phyloP scores from a whole-genome alignment of 768 basidiomycete genomes.

The Cubamyces sp. region DNA sequence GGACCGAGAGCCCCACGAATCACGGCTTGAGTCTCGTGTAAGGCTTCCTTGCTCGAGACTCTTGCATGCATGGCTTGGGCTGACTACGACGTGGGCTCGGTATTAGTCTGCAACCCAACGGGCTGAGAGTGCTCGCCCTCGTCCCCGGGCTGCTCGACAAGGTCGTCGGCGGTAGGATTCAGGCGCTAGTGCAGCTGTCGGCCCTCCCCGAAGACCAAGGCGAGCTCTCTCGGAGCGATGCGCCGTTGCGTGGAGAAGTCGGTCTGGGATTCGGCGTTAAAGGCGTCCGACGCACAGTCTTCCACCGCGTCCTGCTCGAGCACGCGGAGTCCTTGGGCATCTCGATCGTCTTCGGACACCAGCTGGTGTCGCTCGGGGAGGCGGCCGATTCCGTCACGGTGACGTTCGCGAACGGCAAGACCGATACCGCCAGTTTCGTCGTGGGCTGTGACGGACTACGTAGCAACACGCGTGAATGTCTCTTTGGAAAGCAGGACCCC shows the following conservation, averaged over 20 bases:
- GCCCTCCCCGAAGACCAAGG: slow-evolving; percentile 32
- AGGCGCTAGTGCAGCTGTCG: slow-evolving; percentile 8
- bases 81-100: too few species aligned
- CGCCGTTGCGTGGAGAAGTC: slow-evolving; percentile 27
- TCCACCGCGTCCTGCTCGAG: slow-evolving; percentile 38
- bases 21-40: slow-evolving; percentile 42
- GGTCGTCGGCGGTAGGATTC: slow-evolving; percentile 13
- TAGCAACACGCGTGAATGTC: slow-evolving; percentile 40
- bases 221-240: slow-evolving; percentile 33
- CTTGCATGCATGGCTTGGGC: too few species aligned
- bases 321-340: slow-evolving; percentile 39
- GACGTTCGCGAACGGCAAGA: slow-evolving; percentile 40
- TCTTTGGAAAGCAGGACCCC: slow-evolving; percentile 43
- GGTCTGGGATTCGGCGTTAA: slow-evolving; percentile 34
- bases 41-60: slow-evolving; percentile 8
- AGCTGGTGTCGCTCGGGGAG: slow-evolving; percentile 41
- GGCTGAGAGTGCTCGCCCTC: slow-evolving; percentile 22
- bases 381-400: slow-evolving; percentile 37
- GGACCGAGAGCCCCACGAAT: slow-evolving; percentile 26
- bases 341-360: slow-evolving; percentile 40
- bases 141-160: slow-evolving; percentile 24
- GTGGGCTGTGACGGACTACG: slow-evolving; percentile 52
- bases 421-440: slow-evolving; percentile 43
- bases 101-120: slow-evolving; percentile 23
- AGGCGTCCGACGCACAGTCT: slow-evolving; percentile 38